These are phyloP conservation scores for Fusarium longipes DNA, from an alignment of 2,329 filamentous ascomycete species.

Conservation along the genomic window DNA sequence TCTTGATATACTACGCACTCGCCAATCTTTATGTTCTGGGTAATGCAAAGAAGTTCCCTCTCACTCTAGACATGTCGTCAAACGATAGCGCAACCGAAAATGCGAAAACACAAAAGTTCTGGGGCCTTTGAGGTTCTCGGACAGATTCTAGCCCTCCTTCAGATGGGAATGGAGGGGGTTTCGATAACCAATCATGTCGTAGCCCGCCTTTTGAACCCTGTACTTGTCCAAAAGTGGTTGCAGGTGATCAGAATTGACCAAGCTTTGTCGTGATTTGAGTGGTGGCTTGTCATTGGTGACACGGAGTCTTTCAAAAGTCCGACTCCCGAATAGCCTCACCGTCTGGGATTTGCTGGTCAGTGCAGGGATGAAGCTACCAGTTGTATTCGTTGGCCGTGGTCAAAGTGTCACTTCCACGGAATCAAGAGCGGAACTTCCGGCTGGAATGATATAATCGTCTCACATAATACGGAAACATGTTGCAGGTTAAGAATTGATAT, in stretches of 20 bases:
- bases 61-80: background rate
- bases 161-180: too few species aligned
- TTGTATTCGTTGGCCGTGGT: background rate
- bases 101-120: background rate
- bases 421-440: too few species aligned
- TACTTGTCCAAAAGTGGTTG: background rate
- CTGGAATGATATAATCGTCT: too few species aligned
- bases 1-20: too few species aligned
- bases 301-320: background rate
- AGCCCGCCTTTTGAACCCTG: slow-evolving; percentile 4
- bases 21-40: too few species aligned
- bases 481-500: background rate
- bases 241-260: background rate
- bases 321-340: slow-evolving; percentile 10
- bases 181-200: background rate
- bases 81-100: background rate
- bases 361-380: too few species aligned
- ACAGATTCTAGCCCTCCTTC: background rate
- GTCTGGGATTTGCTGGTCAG: background rate
- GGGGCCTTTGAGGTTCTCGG: slow-evolving; percentile 1
- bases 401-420: background rate
- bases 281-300: background rate
- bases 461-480: background rate
- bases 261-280: background rate
- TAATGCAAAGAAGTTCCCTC: background rate